These are phyloP conservation scores for Carex littledalei DNA, from an alignment of 176 grass and related monocot genomes.

Conservation along the genomic window DNA sequence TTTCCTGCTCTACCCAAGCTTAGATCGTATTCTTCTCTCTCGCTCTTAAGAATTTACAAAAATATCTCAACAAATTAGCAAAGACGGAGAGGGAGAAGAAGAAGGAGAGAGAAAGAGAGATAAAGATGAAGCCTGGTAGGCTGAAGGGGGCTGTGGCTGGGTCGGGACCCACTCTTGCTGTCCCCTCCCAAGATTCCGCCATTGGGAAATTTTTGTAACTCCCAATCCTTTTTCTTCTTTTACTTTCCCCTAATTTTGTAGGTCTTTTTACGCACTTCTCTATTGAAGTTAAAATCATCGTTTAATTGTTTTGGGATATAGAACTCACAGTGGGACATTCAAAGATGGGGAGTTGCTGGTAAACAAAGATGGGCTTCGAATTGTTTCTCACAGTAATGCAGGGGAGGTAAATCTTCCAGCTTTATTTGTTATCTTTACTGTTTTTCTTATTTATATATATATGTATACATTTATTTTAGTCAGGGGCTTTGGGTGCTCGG, in stretches of 20 bases:
- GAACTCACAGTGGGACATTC: slow-evolving; percentile 96
- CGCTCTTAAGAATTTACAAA: not conserved
- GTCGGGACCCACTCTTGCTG: slow-evolving; percentile 34
- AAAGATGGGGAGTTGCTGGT: slow-evolving; percentile 93
- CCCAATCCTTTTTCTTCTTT: not conserved
- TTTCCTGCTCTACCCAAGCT: not conserved
- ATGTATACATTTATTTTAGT: not conserved
- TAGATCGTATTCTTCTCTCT: not conserved
- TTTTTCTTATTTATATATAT: not conserved
- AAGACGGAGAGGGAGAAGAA: not conserved
- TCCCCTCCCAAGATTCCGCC: slow-evolving; percentile 56
- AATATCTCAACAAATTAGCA: not conserved
- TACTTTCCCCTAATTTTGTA: not conserved
- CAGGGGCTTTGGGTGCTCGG: not conserved
- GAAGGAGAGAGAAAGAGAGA: not conserved
- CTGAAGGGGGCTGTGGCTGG: slow-evolving; percentile 27
- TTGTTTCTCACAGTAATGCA: slow-evolving; percentile 70
- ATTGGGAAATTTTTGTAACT: slow-evolving; percentile 82
- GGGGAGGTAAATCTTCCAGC: slow-evolving; percentile 53
- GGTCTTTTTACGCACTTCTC: not conserved
- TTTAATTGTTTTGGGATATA: slow-evolving; percentile 14
- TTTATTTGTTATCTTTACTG: not conserved
- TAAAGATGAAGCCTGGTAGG: not conserved
- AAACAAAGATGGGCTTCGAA: slow-evolving; percentile 94
- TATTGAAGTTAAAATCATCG: not conserved